phyloP scores from a whole-genome alignment of 2,329 filamentous ascomycete species.

The Colletotrichum cuscutae region DNA sequence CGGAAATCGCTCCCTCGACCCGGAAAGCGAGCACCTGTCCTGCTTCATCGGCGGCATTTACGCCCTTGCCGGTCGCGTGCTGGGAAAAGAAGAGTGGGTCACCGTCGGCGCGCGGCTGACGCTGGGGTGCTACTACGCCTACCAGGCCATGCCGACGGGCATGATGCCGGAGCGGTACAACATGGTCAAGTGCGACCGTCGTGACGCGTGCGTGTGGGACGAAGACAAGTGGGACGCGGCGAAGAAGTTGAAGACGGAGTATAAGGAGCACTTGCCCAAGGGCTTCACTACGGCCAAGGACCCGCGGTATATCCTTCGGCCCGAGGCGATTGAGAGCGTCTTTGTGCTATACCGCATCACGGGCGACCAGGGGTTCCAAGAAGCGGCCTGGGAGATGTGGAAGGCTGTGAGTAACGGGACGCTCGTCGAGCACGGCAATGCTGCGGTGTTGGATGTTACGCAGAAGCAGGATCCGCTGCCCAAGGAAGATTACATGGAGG shows the following conservation, averaged over 20 bases:
- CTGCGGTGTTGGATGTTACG: slow-evolving; percentile 62
- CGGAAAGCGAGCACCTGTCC: slow-evolving; percentile 58
- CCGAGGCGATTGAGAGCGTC: slow-evolving; percentile 63
- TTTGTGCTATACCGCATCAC: slow-evolving; percentile 66
- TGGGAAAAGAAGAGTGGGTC: slow-evolving; percentile 52
- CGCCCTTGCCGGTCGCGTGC: slow-evolving; percentile 58
- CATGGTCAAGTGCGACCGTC: slow-evolving; percentile 50
- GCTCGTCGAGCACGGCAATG: slow-evolving; percentile 57
- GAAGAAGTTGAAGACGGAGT: slow-evolving; percentile 42
- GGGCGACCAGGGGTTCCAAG: slow-evolving; percentile 56
- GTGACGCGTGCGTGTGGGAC: slow-evolving; percentile 59
- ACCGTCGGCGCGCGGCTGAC: slow-evolving; percentile 55
- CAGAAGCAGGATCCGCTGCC: slow-evolving; percentile 53
- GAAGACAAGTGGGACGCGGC: slow-evolving; percentile 36
- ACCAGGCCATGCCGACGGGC: slow-evolving; percentile 57
- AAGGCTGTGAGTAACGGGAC: slow-evolving; percentile 58
- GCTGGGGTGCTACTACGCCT: slow-evolving; percentile 62
- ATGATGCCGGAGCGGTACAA: slow-evolving; percentile 64
- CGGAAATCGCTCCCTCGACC: slow-evolving; percentile 32
- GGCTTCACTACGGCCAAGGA: slow-evolving; percentile 72
- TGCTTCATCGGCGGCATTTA: slow-evolving; percentile 64
- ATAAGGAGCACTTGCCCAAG: slow-evolving; percentile 47
- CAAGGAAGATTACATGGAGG: slow-evolving; percentile 54
- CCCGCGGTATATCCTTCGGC: slow-evolving; percentile 61
- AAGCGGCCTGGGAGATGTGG: slow-evolving; percentile 65